phyloP scores from a whole-genome alignment of 2,329 filamentous ascomycete species.

The Dichotomopilus funicola region DNA sequence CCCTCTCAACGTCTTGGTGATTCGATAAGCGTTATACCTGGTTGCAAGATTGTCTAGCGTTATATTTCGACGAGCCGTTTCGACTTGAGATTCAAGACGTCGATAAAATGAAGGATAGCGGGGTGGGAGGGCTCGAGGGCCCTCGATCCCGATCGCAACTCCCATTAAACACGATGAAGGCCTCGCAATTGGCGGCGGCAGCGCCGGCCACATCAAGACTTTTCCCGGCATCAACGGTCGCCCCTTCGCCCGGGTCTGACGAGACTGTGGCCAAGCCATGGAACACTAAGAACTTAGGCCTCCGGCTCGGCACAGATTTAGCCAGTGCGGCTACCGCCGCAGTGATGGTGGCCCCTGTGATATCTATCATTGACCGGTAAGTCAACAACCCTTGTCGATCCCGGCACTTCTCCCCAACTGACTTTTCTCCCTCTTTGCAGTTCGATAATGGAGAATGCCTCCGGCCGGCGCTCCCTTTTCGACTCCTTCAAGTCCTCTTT shows the following conservation, averaged over 20 bases:
- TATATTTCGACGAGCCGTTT: too few species aligned
- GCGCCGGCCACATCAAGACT: constrained; percentile 1
- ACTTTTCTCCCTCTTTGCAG: constrained; percentile 33
- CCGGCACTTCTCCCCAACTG: constrained; percentile 1
- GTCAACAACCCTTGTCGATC: constrained; percentile 17
- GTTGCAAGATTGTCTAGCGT: too few species aligned
- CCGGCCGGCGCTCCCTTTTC: constrained; percentile 55
- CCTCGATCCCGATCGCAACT: neutral
- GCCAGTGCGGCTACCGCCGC: constrained; percentile 65
- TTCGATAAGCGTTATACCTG: too few species aligned
- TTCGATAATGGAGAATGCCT: constrained; percentile 77
- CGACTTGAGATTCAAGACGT: too few species aligned
- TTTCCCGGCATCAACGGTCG: neutral
- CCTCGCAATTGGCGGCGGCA: neutral
- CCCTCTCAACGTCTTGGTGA: neutral
- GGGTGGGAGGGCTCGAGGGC: constrained; percentile 5
- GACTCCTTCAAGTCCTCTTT: constrained; percentile 55
- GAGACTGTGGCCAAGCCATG: constrained; percentile 37
- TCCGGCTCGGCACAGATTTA: constrained; percentile 61
- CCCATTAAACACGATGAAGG: constrained; percentile 4
- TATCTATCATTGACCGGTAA: constrained; percentile 82
- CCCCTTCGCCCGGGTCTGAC: neutral
- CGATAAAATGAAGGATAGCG: constrained; percentile 11
- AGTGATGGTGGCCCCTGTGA: constrained; percentile 71
- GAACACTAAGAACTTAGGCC: constrained; percentile 69